phyloP scores from a whole-genome alignment of 2,329 filamentous ascomycete genomes.

The Peltaster fructicola region DNA sequence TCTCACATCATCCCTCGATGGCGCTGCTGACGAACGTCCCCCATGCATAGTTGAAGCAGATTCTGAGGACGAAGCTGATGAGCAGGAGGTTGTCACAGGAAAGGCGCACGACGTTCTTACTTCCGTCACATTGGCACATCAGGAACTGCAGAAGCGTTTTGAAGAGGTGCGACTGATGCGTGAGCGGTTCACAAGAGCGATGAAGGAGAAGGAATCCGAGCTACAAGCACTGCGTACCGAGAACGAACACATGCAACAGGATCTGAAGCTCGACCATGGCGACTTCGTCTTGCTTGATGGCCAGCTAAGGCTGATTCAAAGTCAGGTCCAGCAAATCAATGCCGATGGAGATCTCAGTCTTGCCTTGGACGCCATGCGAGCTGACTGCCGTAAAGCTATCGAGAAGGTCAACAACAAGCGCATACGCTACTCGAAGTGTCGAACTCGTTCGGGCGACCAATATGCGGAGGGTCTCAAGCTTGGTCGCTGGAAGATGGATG shows the following conservation, averaged over 20 bases:
- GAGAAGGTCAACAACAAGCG: too few relatives aligned
- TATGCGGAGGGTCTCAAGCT: too few relatives aligned
- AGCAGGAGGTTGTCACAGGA: conserved; percentile 5
- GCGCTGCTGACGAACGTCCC: too few relatives aligned
- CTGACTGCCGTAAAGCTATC: too few relatives aligned
- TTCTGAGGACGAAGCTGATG: conserved; percentile 1
- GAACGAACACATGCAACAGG: conserved; percentile 20
- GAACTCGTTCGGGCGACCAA: too few relatives aligned
- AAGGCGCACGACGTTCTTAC: conserved; percentile 13
- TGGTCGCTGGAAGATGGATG: too few relatives aligned
- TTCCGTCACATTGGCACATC: conserved; percentile 13
- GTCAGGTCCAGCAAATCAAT: too few relatives aligned
- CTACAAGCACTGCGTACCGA: conserved; percentile 18
- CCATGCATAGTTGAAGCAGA: too few relatives aligned
- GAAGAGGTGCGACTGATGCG: conserved; percentile 18
- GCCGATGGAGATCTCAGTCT: too few relatives aligned
- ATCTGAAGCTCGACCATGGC: conserved; percentile 22
- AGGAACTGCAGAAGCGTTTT: conserved; percentile 17
- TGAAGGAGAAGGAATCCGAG: conserved; percentile 17
- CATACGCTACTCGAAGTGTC: too few relatives aligned
- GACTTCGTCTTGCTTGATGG: conserved; percentile 23
- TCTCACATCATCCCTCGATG: too few relatives aligned
- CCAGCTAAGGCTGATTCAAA: conserved; percentile 22
- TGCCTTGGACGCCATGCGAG: too few relatives aligned
- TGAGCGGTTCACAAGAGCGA: conserved; percentile 12